Evolutionary conservation across 192 early-diverging fungal species (phyloP), one percentile per base, ranked within the genome.

Genomic region (Globomyces pollinis-pini): DNA sequence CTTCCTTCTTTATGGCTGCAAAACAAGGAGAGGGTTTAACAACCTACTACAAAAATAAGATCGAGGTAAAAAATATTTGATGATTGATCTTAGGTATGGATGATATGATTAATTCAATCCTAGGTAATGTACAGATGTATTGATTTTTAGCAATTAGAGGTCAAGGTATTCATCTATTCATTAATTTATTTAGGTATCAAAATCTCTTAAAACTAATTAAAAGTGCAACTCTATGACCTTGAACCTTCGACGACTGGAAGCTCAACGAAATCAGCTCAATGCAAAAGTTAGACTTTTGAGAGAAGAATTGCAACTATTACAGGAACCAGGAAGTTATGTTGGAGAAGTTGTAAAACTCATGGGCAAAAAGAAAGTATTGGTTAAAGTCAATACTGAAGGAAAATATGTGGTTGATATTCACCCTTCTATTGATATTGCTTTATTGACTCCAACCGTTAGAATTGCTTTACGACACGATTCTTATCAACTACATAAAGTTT

Each of bases 291-390:
- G 96, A 42, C 77, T 96, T 43, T 80, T 99, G 28, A 84, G 92
- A 42, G 96, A 99, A 62, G 96, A 99, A 68, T 79, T 99, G 21
- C 90, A 93, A 62, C 78, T 99, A 54, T 79, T 99, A 11, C 96
- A 99, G 69, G 96, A 99, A 63, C 92, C 92, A 24, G 93, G 91
- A 7, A 88, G 89, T 16, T 92, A 90, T 68, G 91, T 96, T 38
- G 96, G 90, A 57, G 96, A 99, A 74, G 94, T 99, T 7, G 87
- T 96, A 29, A 99, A 99, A 68, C 75, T 96, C 31, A 99, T 99
- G 85, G 96, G 94, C 65, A 96, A 96, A 80, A 93, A 91, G 56
- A 95, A 96, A 72, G 65, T 75, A 26, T 60, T 81, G 28, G 62
- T 73, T 18, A 72, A 89, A 79, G 83, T 94, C 15, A 87, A 93